Conservation (phyloP, 2,329 filamentous ascomycete genomes). For the Nemania sp. region DNA sequence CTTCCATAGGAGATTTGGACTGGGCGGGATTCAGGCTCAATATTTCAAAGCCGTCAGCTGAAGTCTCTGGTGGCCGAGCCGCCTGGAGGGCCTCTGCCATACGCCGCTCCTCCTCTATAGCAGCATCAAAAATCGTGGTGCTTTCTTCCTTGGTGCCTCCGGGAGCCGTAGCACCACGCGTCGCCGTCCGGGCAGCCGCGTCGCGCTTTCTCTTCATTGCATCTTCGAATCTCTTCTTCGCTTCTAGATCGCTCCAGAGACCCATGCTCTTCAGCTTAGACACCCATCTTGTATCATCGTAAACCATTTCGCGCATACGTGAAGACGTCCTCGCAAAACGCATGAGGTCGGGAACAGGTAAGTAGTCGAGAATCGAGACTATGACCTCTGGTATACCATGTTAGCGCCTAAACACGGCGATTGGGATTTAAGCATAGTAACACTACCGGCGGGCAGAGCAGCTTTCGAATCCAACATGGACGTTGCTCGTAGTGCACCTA, state of each 20-base stretch:
- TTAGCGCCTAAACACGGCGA: slow-evolving; percentile 8
- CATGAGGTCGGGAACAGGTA: slow-evolving; percentile 82
- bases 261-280: slow-evolving; percentile 82
- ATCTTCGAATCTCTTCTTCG: slow-evolving; percentile 78
- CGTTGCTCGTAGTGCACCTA: slow-evolving; percentile 77
- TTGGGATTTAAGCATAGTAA: neutral
- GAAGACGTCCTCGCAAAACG: slow-evolving; percentile 81
- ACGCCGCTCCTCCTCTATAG: slow-evolving; percentile 65
- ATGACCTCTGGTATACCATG: slow-evolving; percentile 69
- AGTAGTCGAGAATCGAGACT: slow-evolving; percentile 83
- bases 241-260: slow-evolving; percentile 89
- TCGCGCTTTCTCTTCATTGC: slow-evolving; percentile 64
- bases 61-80: slow-evolving; percentile 34
- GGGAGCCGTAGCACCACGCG: slow-evolving; percentile 26
- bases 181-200: slow-evolving; percentile 44
- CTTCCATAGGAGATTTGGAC: slow-evolving; percentile 52
- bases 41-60: slow-evolving; percentile 76
- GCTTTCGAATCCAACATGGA: slow-evolving; percentile 80
- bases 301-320: slow-evolving; percentile 95
- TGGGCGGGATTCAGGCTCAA: slow-evolving; percentile 58
- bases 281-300: slow-evolving; percentile 96
- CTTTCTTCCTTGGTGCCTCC: slow-evolving; percentile 39
- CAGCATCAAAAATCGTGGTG: slow-evolving; percentile 74
- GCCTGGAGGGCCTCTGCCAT: slow-evolving; percentile 43
- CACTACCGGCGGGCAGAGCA: slow-evolving; percentile 76